Conservation (phyloP, 805 yeast species). For the Candida mattraensis region DNA sequence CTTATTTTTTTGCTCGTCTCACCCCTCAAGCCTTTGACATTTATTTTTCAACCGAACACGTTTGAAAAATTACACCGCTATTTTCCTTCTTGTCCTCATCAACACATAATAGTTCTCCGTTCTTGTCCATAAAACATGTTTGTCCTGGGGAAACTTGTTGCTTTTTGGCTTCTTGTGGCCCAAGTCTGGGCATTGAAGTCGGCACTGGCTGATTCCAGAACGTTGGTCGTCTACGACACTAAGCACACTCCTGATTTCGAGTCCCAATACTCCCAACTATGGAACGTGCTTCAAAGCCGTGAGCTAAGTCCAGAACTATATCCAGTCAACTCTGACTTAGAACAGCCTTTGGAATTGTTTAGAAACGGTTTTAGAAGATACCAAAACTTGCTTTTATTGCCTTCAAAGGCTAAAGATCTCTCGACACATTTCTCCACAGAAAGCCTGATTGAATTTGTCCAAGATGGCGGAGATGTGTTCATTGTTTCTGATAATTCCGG, state of each 20-base stretch:
- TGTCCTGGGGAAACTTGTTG: constrained; percentile 7
- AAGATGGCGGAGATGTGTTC: constrained; percentile 74
- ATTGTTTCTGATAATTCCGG: constrained; percentile 55
- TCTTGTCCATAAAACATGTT: constrained; percentile 8
- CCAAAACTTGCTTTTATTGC: constrained; percentile 60
- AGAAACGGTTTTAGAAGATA: constrained; percentile 45
- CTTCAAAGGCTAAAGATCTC: constrained; percentile 48
- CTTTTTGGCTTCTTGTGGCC: constrained; percentile 12
- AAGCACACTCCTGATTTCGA: constrained; percentile 14
- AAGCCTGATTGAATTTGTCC: constrained; percentile 57
- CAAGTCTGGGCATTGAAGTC: constrained; percentile 16
- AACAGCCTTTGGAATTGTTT: constrained; percentile 30
- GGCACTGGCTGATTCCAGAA: constrained; percentile 21
- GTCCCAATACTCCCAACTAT: constrained; percentile 26
- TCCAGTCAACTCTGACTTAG: constrained; percentile 19
- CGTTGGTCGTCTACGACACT: constrained; percentile 27
- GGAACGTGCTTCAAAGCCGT: constrained; percentile 16
- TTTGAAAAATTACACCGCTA: constrained; percentile 2
- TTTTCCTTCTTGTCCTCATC: background rate
- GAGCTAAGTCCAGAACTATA: constrained; percentile 24
- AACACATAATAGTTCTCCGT: background rate
- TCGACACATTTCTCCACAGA: constrained; percentile 42
- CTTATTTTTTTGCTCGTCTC: constrained; percentile 3
- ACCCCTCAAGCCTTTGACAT: too few relatives aligned
- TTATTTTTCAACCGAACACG: constrained; percentile 22